Evolutionary conservation across 2,329 filamentous ascomycete species (phyloP), one percentile per base, ranked within the genome.

Genomic region (Paecilomyces formosus): DNA sequence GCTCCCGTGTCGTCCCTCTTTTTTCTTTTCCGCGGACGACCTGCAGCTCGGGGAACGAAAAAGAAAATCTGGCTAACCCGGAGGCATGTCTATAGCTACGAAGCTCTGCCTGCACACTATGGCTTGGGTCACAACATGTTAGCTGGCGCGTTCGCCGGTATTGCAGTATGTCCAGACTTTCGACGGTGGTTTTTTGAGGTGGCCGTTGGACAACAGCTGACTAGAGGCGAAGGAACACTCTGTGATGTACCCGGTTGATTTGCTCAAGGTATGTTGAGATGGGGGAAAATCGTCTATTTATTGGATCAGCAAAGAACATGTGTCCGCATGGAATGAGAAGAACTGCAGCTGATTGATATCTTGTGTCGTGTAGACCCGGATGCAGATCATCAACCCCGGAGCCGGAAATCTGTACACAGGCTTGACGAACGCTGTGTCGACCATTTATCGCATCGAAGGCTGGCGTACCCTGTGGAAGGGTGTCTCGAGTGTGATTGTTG

Each of bases 201-300:
- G 28, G 63, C 66, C 61, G 66, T 60, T 56, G 65, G 62, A 61
- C 54, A 55, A 64, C 52, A 59, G 54, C 64, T 66, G 56, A 70
- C 60, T 54, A 11, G 58, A 51, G 60, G 62, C 66, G 58, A 67
- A 97, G 92, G 93, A 97, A 79, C 93, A 97, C 77, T 95, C 93
- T 60, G 92, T 96, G 69, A 97, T 99, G 94, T 99, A 99, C 73
- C 94, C 94, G 21, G 89, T 99, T 72, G 94, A 99, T 79, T 86
- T 96, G 66, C 89, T 99, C 73, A 99, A 99, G 88, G 94, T 97
- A 74, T 64, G 80, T 69, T 56, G 24, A 9, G 13, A 22, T 13
- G 11, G 9, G 3, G 12, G 31, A 6, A 26, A 26, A 26, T 26
- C 6, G 24, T 12, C 53, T 12, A 15, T 24, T 51, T 52, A 9